Evolutionary conservation across 2,329 filamentous ascomycete genomes (phyloP), one percentile per base, ranked within the genome.

Genomic region (Ophiostoma himal-ulmi): DNA sequence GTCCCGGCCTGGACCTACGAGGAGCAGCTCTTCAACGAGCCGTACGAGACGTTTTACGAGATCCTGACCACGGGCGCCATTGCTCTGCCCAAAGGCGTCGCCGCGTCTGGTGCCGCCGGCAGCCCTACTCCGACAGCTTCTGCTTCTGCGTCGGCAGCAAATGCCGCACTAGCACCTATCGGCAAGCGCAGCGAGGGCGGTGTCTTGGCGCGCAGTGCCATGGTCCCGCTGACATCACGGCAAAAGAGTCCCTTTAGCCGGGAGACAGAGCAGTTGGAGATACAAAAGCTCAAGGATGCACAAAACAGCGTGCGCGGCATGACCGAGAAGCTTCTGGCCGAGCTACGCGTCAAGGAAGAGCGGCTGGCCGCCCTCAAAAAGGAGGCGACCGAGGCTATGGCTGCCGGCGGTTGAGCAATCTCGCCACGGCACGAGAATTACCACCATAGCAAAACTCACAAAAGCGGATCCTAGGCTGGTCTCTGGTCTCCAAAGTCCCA

Each of bases 1-100:
- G 89, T 98, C 64, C 83, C 89, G 41, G 88, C 89, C 68, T 94
- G 95, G 85, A 89, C 88, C 71, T 93, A 97, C 77, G 95, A 99
- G 79, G 93, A 97, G 77, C 91, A 98, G 74, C 86, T 98, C 68
- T 99, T 99, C 84, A 98, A 97, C 81, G 95, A 99, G 80, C 95
- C 95, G 0, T 95, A 93, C 75, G 92, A 97, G 79, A 88, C 91
- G 65, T 94, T 99, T 77, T 97, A 92, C 80, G 92, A 96, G 73
- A 84, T 92, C 37, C 83, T 99, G 72, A 98, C 93, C 1, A 84
- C 86, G 6, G 92, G 92, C 72, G 87, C 89, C 36, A 87, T 84
- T 80, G 73, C 82, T 77, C 77, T 79, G 73, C 73, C 78, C 67
- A 72, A 73, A 69, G 66, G 68, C 85, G 85, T 70, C 86, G 86